These are phyloP conservation scores for Cordyceps pruinosa DNA, from an alignment of 2,329 filamentous ascomycete genomes.

Conservation along the genomic window DNA sequence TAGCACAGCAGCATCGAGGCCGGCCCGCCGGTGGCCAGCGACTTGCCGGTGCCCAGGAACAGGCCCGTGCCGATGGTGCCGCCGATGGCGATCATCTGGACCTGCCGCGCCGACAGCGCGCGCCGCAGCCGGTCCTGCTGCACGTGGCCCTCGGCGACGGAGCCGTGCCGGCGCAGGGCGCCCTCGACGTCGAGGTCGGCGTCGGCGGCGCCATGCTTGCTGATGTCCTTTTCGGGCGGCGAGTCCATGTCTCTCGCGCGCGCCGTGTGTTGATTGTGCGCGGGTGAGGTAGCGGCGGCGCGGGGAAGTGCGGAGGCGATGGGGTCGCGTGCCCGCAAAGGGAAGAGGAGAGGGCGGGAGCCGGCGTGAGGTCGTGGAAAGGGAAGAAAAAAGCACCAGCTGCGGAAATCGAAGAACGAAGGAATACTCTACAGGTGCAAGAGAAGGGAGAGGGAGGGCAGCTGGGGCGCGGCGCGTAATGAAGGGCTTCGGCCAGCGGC, in stretches of 20 bases:
- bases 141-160: slow-evolving; percentile 14
- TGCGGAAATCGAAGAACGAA: too few relatives aligned
- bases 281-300: too few relatives aligned
- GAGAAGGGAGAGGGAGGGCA: too few relatives aligned
- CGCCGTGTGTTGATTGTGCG: too few relatives aligned
- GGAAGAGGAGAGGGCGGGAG: too few relatives aligned
- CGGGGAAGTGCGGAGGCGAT: too few relatives aligned
- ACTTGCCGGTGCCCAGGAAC: slow-evolving; percentile 56
- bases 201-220: neutral
- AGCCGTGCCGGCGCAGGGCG: neutral
- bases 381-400: too few relatives aligned
- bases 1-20: slow-evolving; percentile 53
- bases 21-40: slow-evolving; percentile 52
- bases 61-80: slow-evolving; percentile 55
- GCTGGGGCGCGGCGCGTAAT: too few relatives aligned
- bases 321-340: too few relatives aligned
- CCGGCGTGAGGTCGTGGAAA: too few relatives aligned
- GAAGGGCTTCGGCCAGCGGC: neutral
- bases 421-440: too few relatives aligned
- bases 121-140: slow-evolving; percentile 43
- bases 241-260: too few relatives aligned
- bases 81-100: slow-evolving; percentile 61
- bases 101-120: slow-evolving; percentile 52
- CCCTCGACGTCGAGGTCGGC: slow-evolving; percentile 5
- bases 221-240: slow-evolving; percentile 1